Base-by-base conservation (phyloP, 1,139 yeast species). In the Pneumocystis jirovecii region DNA sequence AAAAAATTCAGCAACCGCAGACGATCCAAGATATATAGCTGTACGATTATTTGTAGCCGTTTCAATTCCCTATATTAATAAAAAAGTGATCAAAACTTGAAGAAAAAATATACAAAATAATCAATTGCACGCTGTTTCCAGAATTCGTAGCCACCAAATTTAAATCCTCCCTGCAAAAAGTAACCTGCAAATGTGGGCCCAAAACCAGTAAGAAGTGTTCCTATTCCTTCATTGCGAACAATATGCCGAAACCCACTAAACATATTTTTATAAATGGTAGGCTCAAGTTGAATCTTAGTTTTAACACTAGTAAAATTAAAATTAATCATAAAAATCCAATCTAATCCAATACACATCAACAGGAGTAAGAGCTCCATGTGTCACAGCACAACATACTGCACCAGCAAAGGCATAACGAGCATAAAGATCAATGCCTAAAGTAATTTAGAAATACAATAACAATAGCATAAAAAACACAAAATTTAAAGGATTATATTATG, bases 61-160 rank as follows among this genome's bases (percentile, higher is more conserved):
- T 65, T 83, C 82, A 12, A 80, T 81, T 12, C 93, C 91, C 57
- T 50, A 42, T 84, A 81, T 34, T 81, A 69, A 69, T 81, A 83
- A 60, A 83, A 75, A 72, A 86, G 87, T 60, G 80, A 78, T 72
- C 3, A 19, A 2, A 84, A 82, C 74, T 88, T 88, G 78, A 87
- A 88, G 70, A 77, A 82, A 75, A 88, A 95, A 73, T 88, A 88
- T 72, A 86, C 85, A 17, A 96, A 95, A 73, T 87, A 88, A 75
- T 88, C 88, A 71, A 91, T 91, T 60, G 93, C 91, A 68, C 96
- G 95, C 76, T 88, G 96, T 15, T 88, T 88, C 79, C 87, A 88
- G 70, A 77, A 82, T 75, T 88, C 96, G 73, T 88, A 88, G 72
- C 86, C 85, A 17, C 96, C 96, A 73, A 87, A 88, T 74, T 88